Percentiles rank a stretch among this genome's conserved stretches.
These are phyloP conservation scores for Calvatia gigantea DNA, from an alignment of 768 basidiomycete species.

Conservation along the genomic window DNA sequence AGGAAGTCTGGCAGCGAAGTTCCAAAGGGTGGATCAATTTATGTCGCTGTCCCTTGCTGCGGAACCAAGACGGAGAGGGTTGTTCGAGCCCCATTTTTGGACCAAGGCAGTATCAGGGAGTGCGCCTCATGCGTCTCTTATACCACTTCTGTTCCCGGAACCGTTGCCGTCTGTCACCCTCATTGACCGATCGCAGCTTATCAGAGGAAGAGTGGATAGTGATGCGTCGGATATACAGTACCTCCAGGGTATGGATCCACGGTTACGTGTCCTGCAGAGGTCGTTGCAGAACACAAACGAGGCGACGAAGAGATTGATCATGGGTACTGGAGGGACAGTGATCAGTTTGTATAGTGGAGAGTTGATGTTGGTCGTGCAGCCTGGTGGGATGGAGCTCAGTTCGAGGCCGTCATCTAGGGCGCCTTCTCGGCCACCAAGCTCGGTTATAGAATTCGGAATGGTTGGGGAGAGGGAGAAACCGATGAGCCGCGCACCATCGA, in stretches of 20 bases:
- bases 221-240: constrained; percentile 59
- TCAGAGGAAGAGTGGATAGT: constrained; percentile 70
- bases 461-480: constrained; percentile 34
- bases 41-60: constrained; percentile 74
- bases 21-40: constrained; percentile 73
- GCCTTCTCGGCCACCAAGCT: constrained; percentile 70
- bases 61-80: constrained; percentile 69
- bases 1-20: constrained; percentile 48
- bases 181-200: constrained; percentile 61
- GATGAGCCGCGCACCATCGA: constrained; percentile 63
- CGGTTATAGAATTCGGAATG: constrained; percentile 38
- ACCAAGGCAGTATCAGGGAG: constrained; percentile 30
- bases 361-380: constrained; percentile 65
- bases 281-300: constrained; percentile 27
- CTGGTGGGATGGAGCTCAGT: constrained; percentile 40
- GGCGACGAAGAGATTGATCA: constrained; percentile 31
- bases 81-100: constrained; percentile 81
- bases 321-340: constrained; percentile 59
- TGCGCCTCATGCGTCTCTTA: constrained; percentile 36
- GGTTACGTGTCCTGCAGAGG: constrained; percentile 30
- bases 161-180: constrained; percentile 64
- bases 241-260: constrained; percentile 49
- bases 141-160: constrained; percentile 75
- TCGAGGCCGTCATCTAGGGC: constrained; percentile 60
- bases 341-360: constrained; percentile 77